These are phyloP conservation scores for Fusarium concolor DNA, from an alignment of 2,329 filamentous ascomycete genomes.

Conservation along the genomic window DNA sequence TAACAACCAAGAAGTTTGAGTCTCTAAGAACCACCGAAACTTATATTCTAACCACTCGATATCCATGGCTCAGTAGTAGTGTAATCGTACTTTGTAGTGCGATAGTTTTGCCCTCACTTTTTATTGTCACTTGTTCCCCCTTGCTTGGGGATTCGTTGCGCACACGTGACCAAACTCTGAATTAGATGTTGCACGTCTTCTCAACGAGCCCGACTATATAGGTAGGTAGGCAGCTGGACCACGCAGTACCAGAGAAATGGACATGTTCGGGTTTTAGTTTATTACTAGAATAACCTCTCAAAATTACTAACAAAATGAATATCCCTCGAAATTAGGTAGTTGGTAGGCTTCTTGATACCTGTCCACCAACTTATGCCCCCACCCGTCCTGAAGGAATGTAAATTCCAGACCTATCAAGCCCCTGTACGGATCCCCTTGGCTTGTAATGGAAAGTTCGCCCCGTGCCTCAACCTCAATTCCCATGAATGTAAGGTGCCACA, in stretches of 20 bases:
- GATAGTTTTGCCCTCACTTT: neutral
- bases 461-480: neutral
- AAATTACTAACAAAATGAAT: no score
- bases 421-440: neutral
- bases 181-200: no score
- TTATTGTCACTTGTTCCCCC: no score
- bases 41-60: neutral
- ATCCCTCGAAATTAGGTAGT: neutral
- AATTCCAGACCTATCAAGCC: neutral
- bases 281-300: neutral
- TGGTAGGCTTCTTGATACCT: neutral
- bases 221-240: no score
- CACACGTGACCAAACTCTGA: no score
- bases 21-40: neutral
- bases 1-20: neutral
- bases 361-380: neutral
- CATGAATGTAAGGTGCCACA: neutral
- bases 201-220: no score
- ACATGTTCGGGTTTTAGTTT: no score
- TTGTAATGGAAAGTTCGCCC: neutral
- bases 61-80: neutral
- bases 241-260: no score
- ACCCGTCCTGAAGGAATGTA: neutral
- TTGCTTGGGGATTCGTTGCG: no score
- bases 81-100: neutral